Base-by-base conservation (phyloP, 371 early-diverging fungal genomes). In the Chytridium lagenaria region DNA sequence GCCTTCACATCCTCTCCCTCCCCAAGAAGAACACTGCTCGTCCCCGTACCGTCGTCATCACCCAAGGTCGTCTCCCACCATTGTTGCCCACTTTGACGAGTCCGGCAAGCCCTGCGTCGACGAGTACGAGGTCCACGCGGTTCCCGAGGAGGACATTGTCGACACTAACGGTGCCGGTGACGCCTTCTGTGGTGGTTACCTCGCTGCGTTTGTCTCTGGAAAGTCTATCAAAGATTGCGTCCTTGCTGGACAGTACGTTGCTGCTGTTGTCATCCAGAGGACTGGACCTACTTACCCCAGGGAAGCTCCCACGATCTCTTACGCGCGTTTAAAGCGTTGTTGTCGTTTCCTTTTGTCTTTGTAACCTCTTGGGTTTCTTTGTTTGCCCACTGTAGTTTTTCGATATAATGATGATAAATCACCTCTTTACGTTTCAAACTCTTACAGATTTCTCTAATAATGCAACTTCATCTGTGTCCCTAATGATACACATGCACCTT, bases 141-240 rank as follows among this genome's bases (percentile, higher is more conserved):
- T 94, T 57, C 82, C 82, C 22, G 75, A 70, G 37, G 76, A 82
- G 57, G 89, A 94, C 72, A 94, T 98, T 71, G 94, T 94, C 59
- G 98, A 98, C 81, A 94, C 95, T 79, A 98, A 98, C 84, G 98
- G 97, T 78, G 96, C 95, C 75, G 97, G 98, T 78, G 98, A 98
- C 84, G 97, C 94, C 64, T 98, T 97, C 88, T 91, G 90, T 74
- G 98, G 95, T 73, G 98, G 96, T 31, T 98, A 95, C 89, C 80
- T 97, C 77, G 86, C 92, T 68, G 89, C 93, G 80, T 88, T 88
- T 72, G 91, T 93, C 68, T 92, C 88, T 78, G 95, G 94, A 65
- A 79, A 84, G 59, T 64, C 78, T 31, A 77, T 92, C 50, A 85
- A 88, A 37, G 83, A 86, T 50, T 90, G 91, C 77, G 88, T 97